A percentile compares a stretch with the other conserved stretches of the same genome.
phyloP scores from a whole-genome alignment of 2,329 filamentous ascomycete genomes.

The Clathrospora elynae region DNA sequence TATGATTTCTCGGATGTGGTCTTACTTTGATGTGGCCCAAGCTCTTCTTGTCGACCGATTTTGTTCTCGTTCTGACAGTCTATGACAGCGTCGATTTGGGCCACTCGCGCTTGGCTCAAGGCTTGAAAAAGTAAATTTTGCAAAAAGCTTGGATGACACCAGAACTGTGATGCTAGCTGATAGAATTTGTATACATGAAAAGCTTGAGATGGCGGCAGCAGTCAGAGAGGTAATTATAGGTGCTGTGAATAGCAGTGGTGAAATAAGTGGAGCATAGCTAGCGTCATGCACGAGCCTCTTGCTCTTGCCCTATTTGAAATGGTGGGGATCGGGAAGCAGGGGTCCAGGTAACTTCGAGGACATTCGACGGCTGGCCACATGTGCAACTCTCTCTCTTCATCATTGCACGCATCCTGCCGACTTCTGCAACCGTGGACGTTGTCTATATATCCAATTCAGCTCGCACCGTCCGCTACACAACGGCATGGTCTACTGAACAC shows the following conservation, averaged over 20 bases:
- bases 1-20: no score
- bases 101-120: no score
- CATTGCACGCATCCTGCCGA: constrained; percentile 3
- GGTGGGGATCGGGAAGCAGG: constrained; percentile 18
- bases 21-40: no score
- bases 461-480: constrained; percentile 2
- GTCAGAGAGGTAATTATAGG: no score
- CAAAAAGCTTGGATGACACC: no score
- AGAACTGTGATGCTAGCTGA: no score
- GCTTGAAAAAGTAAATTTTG: no score
- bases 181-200: no score
- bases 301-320: constrained; percentile 7
- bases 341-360: constrained; percentile 22
- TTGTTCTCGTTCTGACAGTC: no score
- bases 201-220: no score
- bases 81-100: no score
- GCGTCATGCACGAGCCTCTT: constrained; percentile 3
- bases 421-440: constrained; percentile 10
- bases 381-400: constrained; percentile 9
- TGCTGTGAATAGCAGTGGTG: not conserved
- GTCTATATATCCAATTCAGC: constrained; percentile 15
- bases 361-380: constrained; percentile 23
- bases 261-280: constrained; percentile 9
- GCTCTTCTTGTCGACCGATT: no score
- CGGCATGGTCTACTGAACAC: constrained; percentile 13